Percentiles rank a stretch among this genome's conserved stretches.
Conservation (phyloP, 495 filamentous ascomycete genomes). For the Bacidia gigantensis region DNA sequence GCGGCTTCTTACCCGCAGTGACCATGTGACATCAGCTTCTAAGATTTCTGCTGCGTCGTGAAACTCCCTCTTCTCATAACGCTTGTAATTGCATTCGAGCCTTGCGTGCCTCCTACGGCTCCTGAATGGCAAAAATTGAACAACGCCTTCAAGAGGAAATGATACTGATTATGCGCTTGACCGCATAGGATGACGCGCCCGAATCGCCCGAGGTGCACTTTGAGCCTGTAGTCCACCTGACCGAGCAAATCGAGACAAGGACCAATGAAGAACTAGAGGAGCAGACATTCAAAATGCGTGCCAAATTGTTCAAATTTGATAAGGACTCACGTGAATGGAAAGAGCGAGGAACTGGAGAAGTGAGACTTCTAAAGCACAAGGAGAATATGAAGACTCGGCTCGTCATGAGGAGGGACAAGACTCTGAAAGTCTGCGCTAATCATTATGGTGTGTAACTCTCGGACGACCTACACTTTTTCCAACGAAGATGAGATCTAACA, state of each 20-base stretch:
- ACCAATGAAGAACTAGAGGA: conserved; percentile 98
- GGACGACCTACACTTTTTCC: not conserved
- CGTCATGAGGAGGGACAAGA: conserved; percentile 99
- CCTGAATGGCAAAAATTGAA: too few species aligned
- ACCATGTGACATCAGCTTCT: too few species aligned
- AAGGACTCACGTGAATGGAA: conserved; percentile 89
- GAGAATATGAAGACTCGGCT: conserved; percentile 95
- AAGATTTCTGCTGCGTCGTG: too few species aligned
- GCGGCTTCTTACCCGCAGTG: too few species aligned
- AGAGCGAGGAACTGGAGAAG: conserved; percentile 95
- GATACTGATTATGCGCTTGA: too few species aligned
- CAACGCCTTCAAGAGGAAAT: too few species aligned
- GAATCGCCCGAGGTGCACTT: conserved; percentile 91
- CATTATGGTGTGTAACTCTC: conserved; percentile 91
- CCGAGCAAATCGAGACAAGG: conserved; percentile 90
- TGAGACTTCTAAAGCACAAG: conserved; percentile 92
- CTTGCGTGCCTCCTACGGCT: too few species aligned
- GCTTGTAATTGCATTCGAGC: too few species aligned
- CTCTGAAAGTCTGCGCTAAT: conserved; percentile 99
- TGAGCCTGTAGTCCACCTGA: conserved; percentile 87
- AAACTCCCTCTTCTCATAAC: too few species aligned
- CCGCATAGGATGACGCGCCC: conserved; percentile 49
- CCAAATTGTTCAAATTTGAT: conserved; percentile 98
- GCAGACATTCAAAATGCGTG: conserved; percentile 96
- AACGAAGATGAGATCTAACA: conserved; percentile 6